phyloP scores from a whole-genome alignment of 129 eudicot species.

The Chrysanthemum makinoi region DNA sequence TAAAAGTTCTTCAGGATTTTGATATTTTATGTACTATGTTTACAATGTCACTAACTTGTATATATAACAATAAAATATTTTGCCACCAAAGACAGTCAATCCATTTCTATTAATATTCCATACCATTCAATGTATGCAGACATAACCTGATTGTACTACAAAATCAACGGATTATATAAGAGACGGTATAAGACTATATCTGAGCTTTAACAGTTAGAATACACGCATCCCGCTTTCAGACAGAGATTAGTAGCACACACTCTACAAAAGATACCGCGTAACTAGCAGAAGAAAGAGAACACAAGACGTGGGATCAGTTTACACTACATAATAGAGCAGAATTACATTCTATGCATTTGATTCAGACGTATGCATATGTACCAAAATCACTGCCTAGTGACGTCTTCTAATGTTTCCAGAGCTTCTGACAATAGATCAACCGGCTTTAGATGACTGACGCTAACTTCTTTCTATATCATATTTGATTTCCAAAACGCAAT shows the following conservation, averaged over 20 bases:
- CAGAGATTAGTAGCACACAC: background rate
- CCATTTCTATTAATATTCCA: no score
- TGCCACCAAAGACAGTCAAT: no score
- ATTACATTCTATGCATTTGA: background rate
- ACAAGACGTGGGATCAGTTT: background rate
- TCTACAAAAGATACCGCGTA: background rate
- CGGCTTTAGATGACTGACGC: background rate
- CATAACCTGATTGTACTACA: no score
- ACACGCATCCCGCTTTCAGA: no score
- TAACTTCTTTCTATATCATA: background rate
- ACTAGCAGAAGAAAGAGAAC: background rate
- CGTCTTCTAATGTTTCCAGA: background rate
- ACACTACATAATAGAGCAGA: background rate
- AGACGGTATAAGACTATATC: no score
- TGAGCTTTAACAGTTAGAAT: no score
- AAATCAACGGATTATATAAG: no score
- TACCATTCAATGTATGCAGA: no score
- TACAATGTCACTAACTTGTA: no score
- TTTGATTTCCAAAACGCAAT: background rate
- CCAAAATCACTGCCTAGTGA: background rate
- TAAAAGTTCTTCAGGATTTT: no score
- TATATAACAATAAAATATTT: no score
- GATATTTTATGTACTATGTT: no score
- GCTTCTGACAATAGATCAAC: background rate
- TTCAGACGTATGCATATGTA: background rate